phyloP scores from a whole-genome alignment of 192 early-diverging fungal genomes.

The Linnemannia exigua region DNA sequence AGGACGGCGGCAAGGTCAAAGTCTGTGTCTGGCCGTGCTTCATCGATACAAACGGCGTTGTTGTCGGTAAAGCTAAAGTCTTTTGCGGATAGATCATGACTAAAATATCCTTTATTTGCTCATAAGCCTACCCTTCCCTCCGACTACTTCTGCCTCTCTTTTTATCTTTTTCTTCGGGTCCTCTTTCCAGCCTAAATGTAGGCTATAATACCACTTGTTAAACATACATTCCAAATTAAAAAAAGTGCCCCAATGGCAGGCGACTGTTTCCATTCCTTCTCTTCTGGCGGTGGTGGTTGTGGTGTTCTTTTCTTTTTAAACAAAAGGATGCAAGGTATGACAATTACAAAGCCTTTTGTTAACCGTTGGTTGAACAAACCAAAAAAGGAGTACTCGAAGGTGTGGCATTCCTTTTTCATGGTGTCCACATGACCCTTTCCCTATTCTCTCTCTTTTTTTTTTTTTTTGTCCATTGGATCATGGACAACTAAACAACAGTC shows the following conservation, averaged over 20 bases:
- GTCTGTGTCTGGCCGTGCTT: conserved; percentile 54
- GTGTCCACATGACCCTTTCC: neutral
- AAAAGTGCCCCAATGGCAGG: neutral
- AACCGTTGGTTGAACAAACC: neutral
- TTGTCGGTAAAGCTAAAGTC: conserved; percentile 55
- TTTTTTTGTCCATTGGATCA: neutral
- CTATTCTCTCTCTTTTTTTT: neutral
- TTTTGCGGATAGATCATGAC: conserved; percentile 33
- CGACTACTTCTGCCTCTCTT: neutral
- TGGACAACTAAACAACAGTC: neutral
- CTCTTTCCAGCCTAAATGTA: neutral
- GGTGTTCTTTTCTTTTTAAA: no score
- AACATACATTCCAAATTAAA: neutral
- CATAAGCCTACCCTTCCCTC: neutral
- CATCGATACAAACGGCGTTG: conserved; percentile 51
- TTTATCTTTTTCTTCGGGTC: neutral
- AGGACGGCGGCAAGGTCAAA: conserved; percentile 49
- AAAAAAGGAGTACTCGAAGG: neutral
- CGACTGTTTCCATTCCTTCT: neutral
- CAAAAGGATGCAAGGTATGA: neutral
- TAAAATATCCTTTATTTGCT: neutral
- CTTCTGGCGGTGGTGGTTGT: no score
- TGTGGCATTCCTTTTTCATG: neutral
- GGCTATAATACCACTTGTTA: conserved; percentile 9
- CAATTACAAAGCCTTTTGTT: neutral